Percentiles rank a stretch among this genome's conserved stretches.
These are phyloP conservation scores for Chrysanthemum seticuspe DNA, from an alignment of 129 eudicot species.

Conservation along the genomic window DNA sequence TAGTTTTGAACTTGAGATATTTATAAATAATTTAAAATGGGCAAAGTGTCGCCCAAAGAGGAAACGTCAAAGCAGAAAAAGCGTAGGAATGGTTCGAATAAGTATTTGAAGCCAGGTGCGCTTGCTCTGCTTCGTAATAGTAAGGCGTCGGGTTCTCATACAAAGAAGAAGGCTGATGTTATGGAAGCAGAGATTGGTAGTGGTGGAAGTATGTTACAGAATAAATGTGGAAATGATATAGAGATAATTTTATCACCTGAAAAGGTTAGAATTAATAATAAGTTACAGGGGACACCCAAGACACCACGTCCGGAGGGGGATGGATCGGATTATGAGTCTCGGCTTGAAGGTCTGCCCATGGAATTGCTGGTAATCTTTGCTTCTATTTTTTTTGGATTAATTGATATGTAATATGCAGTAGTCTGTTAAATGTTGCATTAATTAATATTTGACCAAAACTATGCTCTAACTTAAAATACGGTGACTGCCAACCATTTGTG, in stretches of 20 bases:
- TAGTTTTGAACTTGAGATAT: no score
- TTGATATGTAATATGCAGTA: neutral
- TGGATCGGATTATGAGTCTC: constrained; percentile 53
- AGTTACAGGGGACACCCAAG: constrained; percentile 65
- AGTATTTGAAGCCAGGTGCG: constrained; percentile 95
- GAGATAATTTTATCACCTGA: constrained; percentile 57
- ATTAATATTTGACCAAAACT: neutral
- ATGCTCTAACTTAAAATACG: neutral
- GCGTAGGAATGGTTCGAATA: constrained; percentile 45
- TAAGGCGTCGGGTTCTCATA: constrained; percentile 51
- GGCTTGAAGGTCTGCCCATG: constrained; percentile 88
- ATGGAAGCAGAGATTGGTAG: constrained; percentile 38
- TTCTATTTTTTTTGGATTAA: neutral
- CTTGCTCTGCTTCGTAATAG: constrained; percentile 87
- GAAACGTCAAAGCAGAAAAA: constrained; percentile 52
- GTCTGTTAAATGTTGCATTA: neutral
- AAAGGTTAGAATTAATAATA: constrained; percentile 40
- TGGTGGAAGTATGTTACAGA: constrained; percentile 13
- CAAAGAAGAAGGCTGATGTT: constrained; percentile 64
- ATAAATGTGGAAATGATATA: constrained; percentile 8
- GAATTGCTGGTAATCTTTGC: constrained; percentile 74
- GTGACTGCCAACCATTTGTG: neutral
- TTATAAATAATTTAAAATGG: constrained; percentile 39
- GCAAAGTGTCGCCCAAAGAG: constrained; percentile 73
- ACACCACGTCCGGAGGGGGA: constrained; percentile 55